phyloP scores from a whole-genome alignment of 768 basidiomycete genomes.

The Tulasnella sp. region DNA sequence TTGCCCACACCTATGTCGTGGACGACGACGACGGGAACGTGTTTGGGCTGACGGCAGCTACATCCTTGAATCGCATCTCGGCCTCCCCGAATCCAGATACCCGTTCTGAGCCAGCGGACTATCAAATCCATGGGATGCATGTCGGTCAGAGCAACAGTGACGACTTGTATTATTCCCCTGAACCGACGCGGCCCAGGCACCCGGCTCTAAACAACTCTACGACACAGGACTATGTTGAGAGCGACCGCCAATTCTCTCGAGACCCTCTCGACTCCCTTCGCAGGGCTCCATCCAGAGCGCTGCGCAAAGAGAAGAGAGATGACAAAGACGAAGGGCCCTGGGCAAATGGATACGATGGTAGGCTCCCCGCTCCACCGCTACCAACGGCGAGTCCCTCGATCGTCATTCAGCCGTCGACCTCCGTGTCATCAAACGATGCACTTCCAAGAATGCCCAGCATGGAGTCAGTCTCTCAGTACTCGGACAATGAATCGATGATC shows the following conservation, averaged over 20 bases:
- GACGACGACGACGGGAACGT: not conserved
- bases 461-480: slow-evolving; percentile 15
- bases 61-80: not conserved
- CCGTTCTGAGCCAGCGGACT: not conserved
- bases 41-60: not conserved
- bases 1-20: not conserved
- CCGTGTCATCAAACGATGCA: slow-evolving; percentile 11
- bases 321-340: not conserved
- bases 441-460: slow-evolving; percentile 3
- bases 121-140: not conserved
- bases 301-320: not conserved
- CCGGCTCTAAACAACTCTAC: not conserved
- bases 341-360: not conserved
- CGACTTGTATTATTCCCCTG: not conserved
- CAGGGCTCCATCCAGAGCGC: not conserved
- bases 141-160: slow-evolving; percentile 1
- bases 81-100: not conserved
- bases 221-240: not conserved
- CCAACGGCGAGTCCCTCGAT: slow-evolving; percentile 6
- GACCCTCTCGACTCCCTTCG: not conserved
- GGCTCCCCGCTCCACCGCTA: not conserved
- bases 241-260: not conserved
- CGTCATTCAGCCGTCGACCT: slow-evolving; percentile 24
- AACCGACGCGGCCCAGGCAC: not conserved
- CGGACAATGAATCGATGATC: not conserved